Evolutionary conservation across 331 rosid species (phyloP).

Genomic region (Malus hybrid): DNA sequence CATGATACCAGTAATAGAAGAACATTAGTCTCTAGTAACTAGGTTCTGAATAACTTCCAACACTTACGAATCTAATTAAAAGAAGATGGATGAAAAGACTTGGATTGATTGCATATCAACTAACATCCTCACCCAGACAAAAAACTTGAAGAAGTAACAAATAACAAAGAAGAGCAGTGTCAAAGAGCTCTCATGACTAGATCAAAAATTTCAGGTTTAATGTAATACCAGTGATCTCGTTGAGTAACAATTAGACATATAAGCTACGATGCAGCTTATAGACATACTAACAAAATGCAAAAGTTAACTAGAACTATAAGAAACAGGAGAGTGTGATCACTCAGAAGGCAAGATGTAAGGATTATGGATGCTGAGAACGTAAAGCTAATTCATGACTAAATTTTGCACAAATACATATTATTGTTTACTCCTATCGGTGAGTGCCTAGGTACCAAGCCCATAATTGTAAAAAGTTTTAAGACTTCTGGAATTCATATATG

Average conservation of each 20-base stretch:
- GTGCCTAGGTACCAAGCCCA: not conserved
- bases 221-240: not conserved
- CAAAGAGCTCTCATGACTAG: not conserved
- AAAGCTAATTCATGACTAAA: not conserved
- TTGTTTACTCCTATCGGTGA: not conserved
- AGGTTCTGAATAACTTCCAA: not conserved
- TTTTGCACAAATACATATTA: not conserved
- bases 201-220: not conserved
- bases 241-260: not conserved
- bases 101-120: not conserved
- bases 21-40: not conserved
- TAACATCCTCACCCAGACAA: not conserved
- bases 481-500: not conserved
- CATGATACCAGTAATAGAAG: not conserved
- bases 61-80: not conserved
- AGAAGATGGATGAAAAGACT: not conserved
- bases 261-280: not conserved
- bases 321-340: slow-evolving; percentile 7
- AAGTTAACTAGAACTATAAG: not conserved
- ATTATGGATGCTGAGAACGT: not conserved
- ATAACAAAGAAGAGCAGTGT: not conserved
- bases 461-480: not conserved
- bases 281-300: not conserved
- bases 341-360: not conserved
- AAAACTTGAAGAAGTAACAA: not conserved